Percentiles rank a stretch among this genome's conserved stretches.
phyloP scores from a whole-genome alignment of 768 basidiomycete species.

The Boletus sensibilis region DNA sequence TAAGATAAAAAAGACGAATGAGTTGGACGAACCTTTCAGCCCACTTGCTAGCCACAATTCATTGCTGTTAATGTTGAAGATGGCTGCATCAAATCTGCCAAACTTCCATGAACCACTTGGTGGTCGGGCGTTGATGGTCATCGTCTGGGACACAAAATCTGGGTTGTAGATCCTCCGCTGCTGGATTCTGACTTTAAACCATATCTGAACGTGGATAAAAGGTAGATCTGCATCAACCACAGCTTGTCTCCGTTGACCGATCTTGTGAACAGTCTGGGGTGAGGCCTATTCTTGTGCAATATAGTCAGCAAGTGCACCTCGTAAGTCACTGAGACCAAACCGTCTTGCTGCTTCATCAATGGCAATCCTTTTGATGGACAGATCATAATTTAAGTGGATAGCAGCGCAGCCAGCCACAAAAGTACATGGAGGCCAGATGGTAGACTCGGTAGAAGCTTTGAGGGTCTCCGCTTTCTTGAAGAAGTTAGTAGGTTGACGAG shows the following conservation, averaged over 20 bases:
- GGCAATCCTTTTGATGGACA: background rate
- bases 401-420: background rate
- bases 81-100: background rate
- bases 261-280: no score
- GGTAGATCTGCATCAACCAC: background rate
- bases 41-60: background rate
- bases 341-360: background rate
- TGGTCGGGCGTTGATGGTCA: background rate
- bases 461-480: background rate
- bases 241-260: background rate
- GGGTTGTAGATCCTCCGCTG: background rate
- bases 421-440: background rate
- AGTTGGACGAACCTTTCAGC: no score
- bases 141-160: background rate
- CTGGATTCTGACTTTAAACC: background rate
- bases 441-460: background rate
- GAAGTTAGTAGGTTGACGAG: background rate
- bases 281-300: no score
- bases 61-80: background rate
- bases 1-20: no score
- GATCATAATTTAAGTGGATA: background rate
- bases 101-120: background rate
- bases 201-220: background rate
- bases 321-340: background rate
- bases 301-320: background rate